A percentile compares a stretch with the other conserved stretches of the same genome.
Conservation (phyloP, 768 basidiomycete species). For the Pluteus cervinus region DNA sequence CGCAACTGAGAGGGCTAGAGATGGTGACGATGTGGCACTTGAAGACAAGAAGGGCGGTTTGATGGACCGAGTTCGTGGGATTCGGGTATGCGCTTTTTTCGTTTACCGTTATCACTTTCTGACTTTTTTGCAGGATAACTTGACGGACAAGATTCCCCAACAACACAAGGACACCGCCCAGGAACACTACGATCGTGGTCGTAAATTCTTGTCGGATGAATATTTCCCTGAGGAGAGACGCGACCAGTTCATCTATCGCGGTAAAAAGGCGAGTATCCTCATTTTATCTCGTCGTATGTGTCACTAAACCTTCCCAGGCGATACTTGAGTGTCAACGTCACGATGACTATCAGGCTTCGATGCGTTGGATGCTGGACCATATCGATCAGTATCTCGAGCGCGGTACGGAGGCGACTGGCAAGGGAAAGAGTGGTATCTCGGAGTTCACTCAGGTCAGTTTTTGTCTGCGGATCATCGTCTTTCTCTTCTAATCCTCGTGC, state of each 20-base stretch:
- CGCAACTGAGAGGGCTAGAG: conserved; percentile 5
- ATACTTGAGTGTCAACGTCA: conserved; percentile 92
- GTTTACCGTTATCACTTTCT: conserved; percentile 16
- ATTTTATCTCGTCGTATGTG: not conserved
- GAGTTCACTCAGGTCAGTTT: conserved; percentile 21
- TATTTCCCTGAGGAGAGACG: conserved; percentile 88
- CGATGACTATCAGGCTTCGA: conserved; percentile 78
- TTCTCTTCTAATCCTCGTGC: not conserved
- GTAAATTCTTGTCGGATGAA: conserved; percentile 70
- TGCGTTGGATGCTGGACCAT: conserved; percentile 65
- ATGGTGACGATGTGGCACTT: conserved; percentile 9
- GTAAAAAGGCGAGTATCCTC: conserved; percentile 73
- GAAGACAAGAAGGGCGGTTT: conserved; percentile 29
- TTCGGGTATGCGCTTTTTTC: conserved; percentile 28
- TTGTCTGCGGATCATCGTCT: not conserved
- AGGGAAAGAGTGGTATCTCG: conserved; percentile 14
- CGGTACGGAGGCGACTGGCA: conserved; percentile 24
- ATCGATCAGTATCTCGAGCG: conserved; percentile 58
- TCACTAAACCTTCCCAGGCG: conserved; percentile 34
- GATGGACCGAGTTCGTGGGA: conserved; percentile 26
- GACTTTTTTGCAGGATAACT: conserved; percentile 9
- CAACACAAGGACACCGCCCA: conserved; percentile 55
- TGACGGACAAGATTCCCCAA: conserved; percentile 52
- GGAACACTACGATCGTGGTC: conserved; percentile 51
- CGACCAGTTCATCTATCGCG: conserved; percentile 89